phyloP scores from a whole-genome alignment of 768 basidiomycete species.

The Boletus sensibilis region DNA sequence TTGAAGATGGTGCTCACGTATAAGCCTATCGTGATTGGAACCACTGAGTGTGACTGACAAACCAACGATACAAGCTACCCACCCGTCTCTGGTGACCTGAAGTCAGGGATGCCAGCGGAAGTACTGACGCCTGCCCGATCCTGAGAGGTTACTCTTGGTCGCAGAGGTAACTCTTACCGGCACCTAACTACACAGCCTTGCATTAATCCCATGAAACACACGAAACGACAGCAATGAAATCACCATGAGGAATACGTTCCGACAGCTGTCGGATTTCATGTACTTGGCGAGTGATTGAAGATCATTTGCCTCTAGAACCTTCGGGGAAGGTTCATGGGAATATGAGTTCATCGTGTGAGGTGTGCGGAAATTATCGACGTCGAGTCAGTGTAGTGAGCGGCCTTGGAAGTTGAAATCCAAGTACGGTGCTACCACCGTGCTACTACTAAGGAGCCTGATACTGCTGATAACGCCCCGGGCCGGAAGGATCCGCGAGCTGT shows the following conservation, averaged over 20 bases:
- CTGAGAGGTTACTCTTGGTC: background rate
- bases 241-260: constrained; percentile 74
- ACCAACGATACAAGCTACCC: constrained; percentile 17
- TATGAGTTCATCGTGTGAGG: constrained; percentile 13
- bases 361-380: background rate
- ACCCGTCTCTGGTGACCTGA: constrained; percentile 84
- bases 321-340: constrained; percentile 9
- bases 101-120: constrained; percentile 85
- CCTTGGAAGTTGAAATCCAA: too few species aligned
- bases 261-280: constrained; percentile 66
- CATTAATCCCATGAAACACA: constrained; percentile 4
- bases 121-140: constrained; percentile 62
- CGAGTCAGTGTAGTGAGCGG: background rate
- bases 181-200: constrained; percentile 51
- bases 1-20: constrained; percentile 29
- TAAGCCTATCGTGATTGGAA: constrained; percentile 15
- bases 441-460: background rate
- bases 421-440: background rate
- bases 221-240: constrained; percentile 4
- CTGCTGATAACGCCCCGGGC: background rate
- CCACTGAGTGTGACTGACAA: background rate
- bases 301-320: constrained; percentile 36
- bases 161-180: constrained; percentile 44
- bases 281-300: constrained; percentile 56
- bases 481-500: constrained; percentile 5